Conservation (phyloP, 495 filamentous ascomycete species). For the Glarea lozoyensis region DNA sequence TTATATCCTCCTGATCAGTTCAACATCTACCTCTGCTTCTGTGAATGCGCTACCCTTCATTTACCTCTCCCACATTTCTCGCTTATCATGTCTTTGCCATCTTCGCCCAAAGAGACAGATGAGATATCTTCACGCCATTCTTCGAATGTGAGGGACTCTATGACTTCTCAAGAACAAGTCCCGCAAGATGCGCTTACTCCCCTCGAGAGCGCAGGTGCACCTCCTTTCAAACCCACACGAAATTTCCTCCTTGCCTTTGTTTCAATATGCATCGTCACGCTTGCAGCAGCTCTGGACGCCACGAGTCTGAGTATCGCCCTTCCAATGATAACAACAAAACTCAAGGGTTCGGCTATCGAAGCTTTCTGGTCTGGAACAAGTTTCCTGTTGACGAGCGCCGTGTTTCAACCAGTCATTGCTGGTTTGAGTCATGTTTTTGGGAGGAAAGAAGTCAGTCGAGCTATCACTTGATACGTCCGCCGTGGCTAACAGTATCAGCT, state of each 20-base stretch:
- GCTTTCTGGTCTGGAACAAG: conserved; percentile 52
- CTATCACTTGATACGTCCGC: too few relatives aligned
- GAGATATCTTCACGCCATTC: too few relatives aligned
- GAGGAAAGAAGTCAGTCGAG: conserved; percentile 23
- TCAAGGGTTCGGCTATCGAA: conserved; percentile 46
- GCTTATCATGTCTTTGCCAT: too few relatives aligned
- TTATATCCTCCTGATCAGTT: too few relatives aligned
- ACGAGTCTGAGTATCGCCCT: conserved; percentile 67
- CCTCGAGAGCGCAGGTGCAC: conserved; percentile 1
- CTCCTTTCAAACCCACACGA: conserved; percentile 11
- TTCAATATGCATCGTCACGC: conserved; percentile 50
- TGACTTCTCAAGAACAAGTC: too few relatives aligned
- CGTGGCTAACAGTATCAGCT: too few relatives aligned
- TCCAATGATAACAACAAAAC: conserved; percentile 43
- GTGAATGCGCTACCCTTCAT: too few relatives aligned
- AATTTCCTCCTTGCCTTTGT: conserved; percentile 36
- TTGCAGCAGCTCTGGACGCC: conserved; percentile 66
- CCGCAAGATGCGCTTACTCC: conserved; percentile 3
- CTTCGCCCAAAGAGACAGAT: too few relatives aligned
- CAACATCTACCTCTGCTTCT: too few relatives aligned
- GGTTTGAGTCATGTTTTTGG: conserved; percentile 46
- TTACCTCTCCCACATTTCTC: too few relatives aligned
- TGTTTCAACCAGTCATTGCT: conserved; percentile 42
- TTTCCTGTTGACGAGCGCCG: conserved; percentile 42
- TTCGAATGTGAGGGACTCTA: too few relatives aligned